phyloP scores from a whole-genome alignment of 2,329 filamentous ascomycete genomes.

The Talaromyces sp. region DNA sequence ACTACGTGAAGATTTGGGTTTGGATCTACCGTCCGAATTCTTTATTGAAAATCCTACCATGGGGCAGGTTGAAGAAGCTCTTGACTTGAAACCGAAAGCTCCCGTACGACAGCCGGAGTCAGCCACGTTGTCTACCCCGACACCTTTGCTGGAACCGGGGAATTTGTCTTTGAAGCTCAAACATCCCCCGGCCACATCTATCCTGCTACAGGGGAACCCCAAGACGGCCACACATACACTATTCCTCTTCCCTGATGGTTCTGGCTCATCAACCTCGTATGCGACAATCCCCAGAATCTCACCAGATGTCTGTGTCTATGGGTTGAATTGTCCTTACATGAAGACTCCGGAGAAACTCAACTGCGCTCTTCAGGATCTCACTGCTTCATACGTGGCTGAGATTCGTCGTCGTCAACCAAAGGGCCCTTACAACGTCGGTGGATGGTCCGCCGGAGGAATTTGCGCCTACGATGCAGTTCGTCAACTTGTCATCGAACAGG shows the following conservation, averaged over 20 bases:
- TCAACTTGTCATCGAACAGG: slow-evolving; percentile 54
- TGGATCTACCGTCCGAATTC: slow-evolving; percentile 44
- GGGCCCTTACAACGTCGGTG: slow-evolving; percentile 63
- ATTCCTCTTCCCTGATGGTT: slow-evolving; percentile 47
- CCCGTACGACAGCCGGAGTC: slow-evolving; percentile 17
- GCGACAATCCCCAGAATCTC: slow-evolving; percentile 41
- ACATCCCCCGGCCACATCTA: slow-evolving; percentile 41
- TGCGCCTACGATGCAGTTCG: slow-evolving; percentile 66
- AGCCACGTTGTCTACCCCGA: slow-evolving; percentile 19
- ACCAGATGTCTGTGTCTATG: slow-evolving; percentile 43
- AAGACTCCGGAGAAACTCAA: slow-evolving; percentile 38
- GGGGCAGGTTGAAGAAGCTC: slow-evolving; percentile 37
- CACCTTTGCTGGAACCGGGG: slow-evolving; percentile 26
- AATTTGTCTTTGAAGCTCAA: slow-evolving; percentile 20
- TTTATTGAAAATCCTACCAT: slow-evolving; percentile 45
- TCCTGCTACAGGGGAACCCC: slow-evolving; percentile 43
- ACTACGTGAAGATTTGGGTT: slow-evolving; percentile 42
- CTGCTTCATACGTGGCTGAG: slow-evolving; percentile 41
- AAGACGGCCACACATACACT: slow-evolving; percentile 42
- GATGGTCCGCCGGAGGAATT: slow-evolving; percentile 75
- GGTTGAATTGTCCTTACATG: slow-evolving; percentile 45
- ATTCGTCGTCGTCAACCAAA: slow-evolving; percentile 48
- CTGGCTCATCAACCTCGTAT: slow-evolving; percentile 48
- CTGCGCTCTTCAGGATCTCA: slow-evolving; percentile 36
- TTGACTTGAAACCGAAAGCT: slow-evolving; percentile 39